These are phyloP conservation scores for Harringtonia lauricola DNA, from an alignment of 2,329 filamentous ascomycete genomes.

Conservation along the genomic window DNA sequence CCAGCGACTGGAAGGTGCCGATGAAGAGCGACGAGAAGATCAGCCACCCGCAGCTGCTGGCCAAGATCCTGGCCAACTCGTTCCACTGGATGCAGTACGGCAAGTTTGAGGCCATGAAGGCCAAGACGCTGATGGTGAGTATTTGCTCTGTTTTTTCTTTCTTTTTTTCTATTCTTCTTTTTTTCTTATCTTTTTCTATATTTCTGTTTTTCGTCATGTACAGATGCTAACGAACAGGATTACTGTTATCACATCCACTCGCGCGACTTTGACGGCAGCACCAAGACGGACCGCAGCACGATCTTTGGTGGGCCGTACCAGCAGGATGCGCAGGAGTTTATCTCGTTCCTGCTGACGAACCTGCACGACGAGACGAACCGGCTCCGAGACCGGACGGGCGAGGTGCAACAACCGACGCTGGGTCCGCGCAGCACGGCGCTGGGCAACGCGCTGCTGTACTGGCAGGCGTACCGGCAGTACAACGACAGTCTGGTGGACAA, in stretches of 20 bases:
- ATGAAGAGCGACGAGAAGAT: conserved; percentile 47
- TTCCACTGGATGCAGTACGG: conserved; percentile 45
- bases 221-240: conserved; percentile 27
- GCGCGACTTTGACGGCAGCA: conserved; percentile 17
- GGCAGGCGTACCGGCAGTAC: conserved; percentile 57
- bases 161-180: not conserved
- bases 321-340: conserved; percentile 87
- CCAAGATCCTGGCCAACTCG: conserved; percentile 46
- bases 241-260: conserved; percentile 54
- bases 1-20: conserved; percentile 55
- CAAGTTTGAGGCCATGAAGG: conserved; percentile 38
- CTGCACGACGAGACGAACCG: conserved; percentile 78
- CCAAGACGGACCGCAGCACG: conserved; percentile 25
- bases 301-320: conserved; percentile 63
- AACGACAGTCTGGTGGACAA: conserved; percentile 69
- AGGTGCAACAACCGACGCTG: conserved; percentile 13
- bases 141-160: not conserved
- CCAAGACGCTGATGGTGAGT: conserved; percentile 46
- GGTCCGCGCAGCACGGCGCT: conserved; percentile 19
- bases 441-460: conserved; percentile 61
- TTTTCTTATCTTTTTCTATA: not conserved
- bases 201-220: not conserved
- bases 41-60: conserved; percentile 46
- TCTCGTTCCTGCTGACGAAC: conserved; percentile 69
- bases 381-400: conserved; percentile 27